Percentiles rank a stretch among this genome's conserved stretches.
Evolutionary conservation across 495 filamentous ascomycete genomes (phyloP).

Genomic region (Penicillium tannophilum): DNA sequence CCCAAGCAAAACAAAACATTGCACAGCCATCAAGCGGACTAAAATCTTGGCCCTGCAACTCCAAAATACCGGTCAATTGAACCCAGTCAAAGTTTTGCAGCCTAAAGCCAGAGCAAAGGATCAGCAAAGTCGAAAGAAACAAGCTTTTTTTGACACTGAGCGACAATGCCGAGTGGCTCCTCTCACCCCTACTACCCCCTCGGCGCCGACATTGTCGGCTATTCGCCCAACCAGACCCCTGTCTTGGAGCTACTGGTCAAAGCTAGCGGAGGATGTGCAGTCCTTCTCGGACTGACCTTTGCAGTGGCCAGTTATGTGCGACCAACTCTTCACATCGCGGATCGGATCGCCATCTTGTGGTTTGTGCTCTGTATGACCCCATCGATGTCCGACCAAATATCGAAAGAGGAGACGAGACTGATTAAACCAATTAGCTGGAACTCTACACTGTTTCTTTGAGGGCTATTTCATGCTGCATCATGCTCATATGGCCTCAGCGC

Average conservation of each 20-base stretch:
- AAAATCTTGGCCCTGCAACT: not conserved
- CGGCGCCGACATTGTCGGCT: slow-evolving; percentile 60
- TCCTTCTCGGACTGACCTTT: slow-evolving; percentile 54
- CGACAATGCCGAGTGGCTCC: slow-evolving; percentile 21
- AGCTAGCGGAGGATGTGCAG: slow-evolving; percentile 53
- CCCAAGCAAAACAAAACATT: slow-evolving; percentile 5
- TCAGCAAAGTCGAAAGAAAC: not conserved
- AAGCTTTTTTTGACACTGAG: slow-evolving; percentile 10
- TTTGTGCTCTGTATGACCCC: slow-evolving; percentile 61
- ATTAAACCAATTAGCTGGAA: slow-evolving; percentile 50
- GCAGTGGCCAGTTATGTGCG: slow-evolving; percentile 47
- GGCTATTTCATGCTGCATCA: slow-evolving; percentile 79
- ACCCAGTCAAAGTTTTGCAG: not conserved
- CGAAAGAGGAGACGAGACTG: slow-evolving; percentile 7
- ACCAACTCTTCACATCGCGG: slow-evolving; percentile 47
- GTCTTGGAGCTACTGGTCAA: slow-evolving; percentile 54
- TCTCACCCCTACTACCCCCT: slow-evolving; percentile 74
- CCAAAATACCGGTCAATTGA: not conserved
- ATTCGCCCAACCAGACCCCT: slow-evolving; percentile 60
- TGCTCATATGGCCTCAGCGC: slow-evolving; percentile 55
- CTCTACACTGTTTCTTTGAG: slow-evolving; percentile 79
- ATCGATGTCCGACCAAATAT: not conserved
- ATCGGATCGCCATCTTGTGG: slow-evolving; percentile 64
- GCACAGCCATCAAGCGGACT: not conserved
- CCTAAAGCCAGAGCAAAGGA: not conserved